Conservation (phyloP, 768 basidiomycete species). For the Ramaria sp. region DNA sequence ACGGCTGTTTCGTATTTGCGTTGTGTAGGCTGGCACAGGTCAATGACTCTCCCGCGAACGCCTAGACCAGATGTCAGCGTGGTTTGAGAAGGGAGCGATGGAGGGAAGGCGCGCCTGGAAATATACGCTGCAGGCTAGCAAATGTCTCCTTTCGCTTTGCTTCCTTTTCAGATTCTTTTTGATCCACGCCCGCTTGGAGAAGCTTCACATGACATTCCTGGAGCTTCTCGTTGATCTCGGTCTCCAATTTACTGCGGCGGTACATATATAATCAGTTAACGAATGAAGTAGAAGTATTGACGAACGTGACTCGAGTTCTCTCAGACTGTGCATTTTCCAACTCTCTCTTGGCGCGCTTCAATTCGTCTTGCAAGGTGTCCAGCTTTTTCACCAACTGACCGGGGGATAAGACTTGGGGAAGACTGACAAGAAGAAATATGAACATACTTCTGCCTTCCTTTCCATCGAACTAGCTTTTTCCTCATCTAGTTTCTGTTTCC, state of each 20-base stretch:
- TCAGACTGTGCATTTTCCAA: constrained; percentile 82
- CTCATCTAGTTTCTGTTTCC: constrained; percentile 41
- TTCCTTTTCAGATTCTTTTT: constrained; percentile 78
- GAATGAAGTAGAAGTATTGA: not conserved
- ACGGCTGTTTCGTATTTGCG: constrained; percentile 90
- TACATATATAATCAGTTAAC: not conserved
- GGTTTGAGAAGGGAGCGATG: not conserved
- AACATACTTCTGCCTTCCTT: constrained; percentile 49
- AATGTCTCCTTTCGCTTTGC: constrained; percentile 78
- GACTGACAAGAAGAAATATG: not conserved
- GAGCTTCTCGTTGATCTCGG: constrained; percentile 88
- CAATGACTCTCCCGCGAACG: constrained; percentile 85
- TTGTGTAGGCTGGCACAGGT: constrained; percentile 89
- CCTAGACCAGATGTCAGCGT: constrained; percentile 32
- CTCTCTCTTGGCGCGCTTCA: constrained; percentile 61
- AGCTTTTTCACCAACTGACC: constrained; percentile 53
- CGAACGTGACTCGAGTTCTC: constrained; percentile 66
- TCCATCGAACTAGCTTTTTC: constrained; percentile 39
- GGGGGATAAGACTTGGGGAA: not conserved
- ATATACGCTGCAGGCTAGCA: constrained; percentile 73
- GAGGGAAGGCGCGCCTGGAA: constrained; percentile 51
- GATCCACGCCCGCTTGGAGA: constrained; percentile 83
- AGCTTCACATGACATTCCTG: constrained; percentile 73
- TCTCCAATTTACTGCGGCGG: constrained; percentile 65
- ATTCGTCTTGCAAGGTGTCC: constrained; percentile 42